phyloP scores from a whole-genome alignment of 2,329 filamentous ascomycete genomes.

The Ophiostoma pallidulum region DNA sequence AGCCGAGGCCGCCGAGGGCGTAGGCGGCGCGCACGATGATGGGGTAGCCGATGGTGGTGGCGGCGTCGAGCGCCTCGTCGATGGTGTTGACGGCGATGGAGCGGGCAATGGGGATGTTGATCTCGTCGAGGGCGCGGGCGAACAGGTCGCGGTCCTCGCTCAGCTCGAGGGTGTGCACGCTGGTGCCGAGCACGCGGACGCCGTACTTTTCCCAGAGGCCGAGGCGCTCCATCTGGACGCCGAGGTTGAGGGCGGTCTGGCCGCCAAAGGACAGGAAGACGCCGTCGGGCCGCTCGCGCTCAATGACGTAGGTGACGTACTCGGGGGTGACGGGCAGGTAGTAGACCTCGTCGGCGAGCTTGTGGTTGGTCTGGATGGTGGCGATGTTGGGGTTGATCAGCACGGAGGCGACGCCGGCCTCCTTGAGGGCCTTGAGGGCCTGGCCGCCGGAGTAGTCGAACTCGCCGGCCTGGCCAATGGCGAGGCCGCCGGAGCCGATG shows the following conservation, averaged over 20 bases:
- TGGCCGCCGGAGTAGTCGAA: constrained; percentile 98
- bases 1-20: constrained; percentile 89
- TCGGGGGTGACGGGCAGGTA: constrained; percentile 96
- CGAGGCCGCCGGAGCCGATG: constrained; percentile 88
- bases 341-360: constrained; percentile 97
- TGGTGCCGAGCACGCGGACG: constrained; percentile 91
- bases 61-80: constrained; percentile 84
- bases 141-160: constrained; percentile 96
- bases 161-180: constrained; percentile 85
- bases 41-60: constrained; percentile 81
- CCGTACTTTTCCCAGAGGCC: constrained; percentile 92
- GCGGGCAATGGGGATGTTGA: constrained; percentile 93
- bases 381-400: constrained; percentile 99
- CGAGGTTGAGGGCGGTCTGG: constrained; percentile 92
- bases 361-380: constrained; percentile 96
- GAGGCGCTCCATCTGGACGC: constrained; percentile 94
- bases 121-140: constrained; percentile 90
- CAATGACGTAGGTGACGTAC: constrained; percentile 96
- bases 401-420: constrained; percentile 95
- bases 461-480: constrained; percentile 95
- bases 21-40: constrained; percentile 98
- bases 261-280: constrained; percentile 97
- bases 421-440: constrained; percentile 91
- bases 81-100: constrained; percentile 87
- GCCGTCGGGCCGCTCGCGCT: constrained; percentile 89